Percentiles rank a stretch among this genome's conserved stretches.
These are phyloP conservation scores for Phytophthora uliginosa DNA, from an alignment of 352 stramenopile genomes.

Conservation along the genomic window DNA sequence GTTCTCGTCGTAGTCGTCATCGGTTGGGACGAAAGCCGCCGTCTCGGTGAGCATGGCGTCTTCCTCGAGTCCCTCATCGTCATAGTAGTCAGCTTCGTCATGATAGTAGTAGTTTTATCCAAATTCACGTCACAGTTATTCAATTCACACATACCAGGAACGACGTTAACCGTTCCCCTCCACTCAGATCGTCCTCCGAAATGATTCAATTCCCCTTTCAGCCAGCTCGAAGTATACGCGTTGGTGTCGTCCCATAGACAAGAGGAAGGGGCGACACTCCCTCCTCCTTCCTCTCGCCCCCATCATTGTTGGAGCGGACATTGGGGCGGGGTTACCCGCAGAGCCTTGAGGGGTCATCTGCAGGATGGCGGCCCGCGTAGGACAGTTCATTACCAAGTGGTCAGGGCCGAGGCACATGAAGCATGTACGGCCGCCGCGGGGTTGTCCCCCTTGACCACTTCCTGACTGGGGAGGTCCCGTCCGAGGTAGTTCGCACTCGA, in stretches of 20 bases:
- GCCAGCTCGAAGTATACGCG: no score
- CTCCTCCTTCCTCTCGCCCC: no score
- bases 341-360: background rate
- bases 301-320: background rate
- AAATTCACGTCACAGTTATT: background rate
- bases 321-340: background rate
- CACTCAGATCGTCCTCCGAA: no score
- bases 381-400: background rate
- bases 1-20: background rate
- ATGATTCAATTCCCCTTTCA: no score
- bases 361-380: background rate
- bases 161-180: background rate
- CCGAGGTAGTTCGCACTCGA: background rate
- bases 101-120: background rate
- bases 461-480: background rate
- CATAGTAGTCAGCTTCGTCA: background rate
- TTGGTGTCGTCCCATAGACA: no score
- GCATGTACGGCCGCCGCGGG: background rate
- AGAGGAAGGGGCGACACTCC: no score
- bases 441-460: no score
- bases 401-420: background rate
- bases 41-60: background rate
- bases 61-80: background rate
- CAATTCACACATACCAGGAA: background rate
- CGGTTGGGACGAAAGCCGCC: background rate